Evolutionary conservation across 2,329 filamentous ascomycete genomes (phyloP).

Genomic region (Gaeumannomyces sp.): DNA sequence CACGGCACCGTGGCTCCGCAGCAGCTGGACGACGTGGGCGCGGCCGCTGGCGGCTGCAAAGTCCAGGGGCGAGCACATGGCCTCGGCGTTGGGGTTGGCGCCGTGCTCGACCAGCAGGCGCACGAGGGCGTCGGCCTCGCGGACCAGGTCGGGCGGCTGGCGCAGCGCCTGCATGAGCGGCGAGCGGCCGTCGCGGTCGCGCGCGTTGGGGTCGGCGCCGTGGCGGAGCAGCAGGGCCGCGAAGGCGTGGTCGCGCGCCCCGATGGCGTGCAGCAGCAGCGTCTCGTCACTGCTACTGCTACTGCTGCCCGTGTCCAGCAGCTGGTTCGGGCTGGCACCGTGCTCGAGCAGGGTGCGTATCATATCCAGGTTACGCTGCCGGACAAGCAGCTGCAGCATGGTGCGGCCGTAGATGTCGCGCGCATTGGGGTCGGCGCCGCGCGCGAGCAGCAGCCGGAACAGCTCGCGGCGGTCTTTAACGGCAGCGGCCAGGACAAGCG

Average conservation of each 20-base stretch:
- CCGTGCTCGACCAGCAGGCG: slow-evolving; percentile 11
- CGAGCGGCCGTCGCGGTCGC: slow-evolving; percentile 11
- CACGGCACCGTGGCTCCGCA: slow-evolving; percentile 14
- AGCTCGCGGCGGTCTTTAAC: slow-evolving; percentile 17
- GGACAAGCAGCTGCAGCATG: slow-evolving; percentile 1
- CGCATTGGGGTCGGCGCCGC: slow-evolving; percentile 13
- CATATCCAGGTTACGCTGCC: background rate
- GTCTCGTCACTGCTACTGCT: slow-evolving; percentile 13
- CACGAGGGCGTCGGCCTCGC: background rate
- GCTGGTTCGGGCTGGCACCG: slow-evolving; percentile 10
- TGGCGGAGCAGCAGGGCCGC: slow-evolving; percentile 8
- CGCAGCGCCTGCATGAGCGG: slow-evolving; percentile 12
- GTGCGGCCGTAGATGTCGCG: slow-evolving; percentile 9
- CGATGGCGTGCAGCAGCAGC: slow-evolving; percentile 27
- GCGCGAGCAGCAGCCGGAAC: slow-evolving; percentile 10
- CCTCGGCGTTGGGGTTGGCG: slow-evolving; percentile 7
- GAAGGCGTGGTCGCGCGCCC: slow-evolving; percentile 9
- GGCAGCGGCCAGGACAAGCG: slow-evolving; percentile 16
- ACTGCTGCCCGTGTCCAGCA: slow-evolving; percentile 1
- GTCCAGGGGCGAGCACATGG: slow-evolving; percentile 10
- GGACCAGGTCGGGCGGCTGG: background rate
- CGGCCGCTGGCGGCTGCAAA: slow-evolving; percentile 18
- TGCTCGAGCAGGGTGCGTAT: slow-evolving; percentile 9
- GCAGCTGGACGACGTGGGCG: slow-evolving; percentile 21
- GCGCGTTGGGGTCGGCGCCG: slow-evolving; percentile 10